Evolutionary conservation across 176 grass and related monocot species (phyloP), one percentile per base, ranked within the genome.

Genomic region (Eremochloa ophiuroides): DNA sequence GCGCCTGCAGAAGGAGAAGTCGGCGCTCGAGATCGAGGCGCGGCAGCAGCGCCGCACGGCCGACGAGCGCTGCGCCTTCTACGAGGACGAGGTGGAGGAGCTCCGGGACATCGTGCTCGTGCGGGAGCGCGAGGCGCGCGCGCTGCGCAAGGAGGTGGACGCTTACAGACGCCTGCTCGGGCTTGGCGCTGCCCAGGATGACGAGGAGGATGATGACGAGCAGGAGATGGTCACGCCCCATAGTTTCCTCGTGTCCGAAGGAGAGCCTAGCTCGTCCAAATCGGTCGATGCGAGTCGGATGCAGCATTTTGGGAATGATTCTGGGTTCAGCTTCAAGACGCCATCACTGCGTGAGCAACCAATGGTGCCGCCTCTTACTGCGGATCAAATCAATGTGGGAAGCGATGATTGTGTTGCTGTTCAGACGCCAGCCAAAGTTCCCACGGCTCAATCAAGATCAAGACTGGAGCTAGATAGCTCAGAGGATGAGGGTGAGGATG

Each of bases 1-100:
- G 68, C 89, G 97, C 31, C 91, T 96, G 62, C 97, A 96, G 80
- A 88, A 96, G 87, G 97, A 96, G 42, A 99, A 99, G 73, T 90
- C 93, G 0, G 87, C 85, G 17, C 72, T 95, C 5, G 91, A 92
- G 82, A 90, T 99, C 20, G 93, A 99, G 87, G 48, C 61, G 4
- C 87, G 93, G 6, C 97, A 96, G 76, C 92, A 86, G 76, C 82
- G 80, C 22, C 85, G 91, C 51, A 86, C 88, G 67, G 82, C 82
- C 0, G 91, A 93, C 69, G 93, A 99, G 60, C 94, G 92, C 18
- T 83, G 86, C 64, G 73, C 89, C 31, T 93, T 88, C 74, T 90
- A 99, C 83, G 85, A 90, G 69, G 89, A 93, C 76, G 91, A 96
- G 82, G 84, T 99, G 83, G 87, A 82, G 75, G 88, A 93, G 50